Evolutionary conservation across 345 rosid genomes (phyloP), one percentile per base, ranked within the genome.

Genomic region (Jatropha curcas): DNA sequence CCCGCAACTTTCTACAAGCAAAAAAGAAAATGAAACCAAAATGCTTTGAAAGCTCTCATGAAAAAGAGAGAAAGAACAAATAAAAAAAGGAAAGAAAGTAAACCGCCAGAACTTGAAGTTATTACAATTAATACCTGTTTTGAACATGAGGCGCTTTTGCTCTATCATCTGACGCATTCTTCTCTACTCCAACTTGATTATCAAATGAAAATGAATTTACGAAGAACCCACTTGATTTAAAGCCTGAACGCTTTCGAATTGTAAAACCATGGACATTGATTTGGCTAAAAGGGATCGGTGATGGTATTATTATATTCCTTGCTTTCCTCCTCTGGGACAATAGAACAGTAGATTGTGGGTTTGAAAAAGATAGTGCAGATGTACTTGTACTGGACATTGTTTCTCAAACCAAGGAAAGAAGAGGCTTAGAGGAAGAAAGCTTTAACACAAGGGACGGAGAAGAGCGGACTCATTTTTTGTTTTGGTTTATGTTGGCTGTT

Each of bases 91-190:
- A 7, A 39, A 24, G 24, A 52, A 17, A 33, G 1, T 22, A 9
- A 1, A 59, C 25, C 37, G 10, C 8, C 16, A 1, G 25, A 67
- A 43, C 60, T 17, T 27, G 19, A 22, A 71, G 30, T 7, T n/a
- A 60, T n/a, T 58, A 12, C n/a, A 60, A 11, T 25, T 35, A 30
- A 50, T 73, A 87, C 96, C 90, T 45, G 91, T 79, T 87, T 74
- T 70, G 81, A 70, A 82, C 84, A 72, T 73, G 76, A 28, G 81
- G 82, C 31, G 41, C 70, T 9, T 62, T 71, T 55, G 67, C 33
- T 37, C 6, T 61, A 30, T 52, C 60, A 46, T 65, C 60, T 37
- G 81, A 50, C 27, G 7, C 63, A 60, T 41, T 55, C 27, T 28
- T 27, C 56, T 69, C 39, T 57, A 76, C 80, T 12, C 65, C 68